Conservation (phyloP, 2,329 filamentous ascomycete genomes). For the Neofusicoccum laricinum region DNA sequence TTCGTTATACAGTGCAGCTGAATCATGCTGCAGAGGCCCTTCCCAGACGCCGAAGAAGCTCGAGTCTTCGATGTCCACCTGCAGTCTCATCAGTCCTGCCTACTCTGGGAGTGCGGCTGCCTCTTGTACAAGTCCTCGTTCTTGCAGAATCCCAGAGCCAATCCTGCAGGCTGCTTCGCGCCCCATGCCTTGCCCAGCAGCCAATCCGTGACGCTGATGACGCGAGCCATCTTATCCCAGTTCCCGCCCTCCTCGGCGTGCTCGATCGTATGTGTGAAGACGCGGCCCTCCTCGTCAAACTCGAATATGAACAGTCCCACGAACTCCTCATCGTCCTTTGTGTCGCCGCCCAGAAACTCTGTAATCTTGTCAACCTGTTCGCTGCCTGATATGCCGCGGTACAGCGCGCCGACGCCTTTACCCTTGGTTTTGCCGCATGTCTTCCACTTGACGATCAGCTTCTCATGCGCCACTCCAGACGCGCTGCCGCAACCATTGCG, state of each 20-base stretch:
- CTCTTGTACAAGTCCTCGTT: slow-evolving; percentile 26
- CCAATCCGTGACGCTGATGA: slow-evolving; percentile 94
- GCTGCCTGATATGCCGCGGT: slow-evolving; percentile 38
- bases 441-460: slow-evolving; percentile 88
- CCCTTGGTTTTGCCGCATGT: slow-evolving; percentile 58
- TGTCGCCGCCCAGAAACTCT: slow-evolving; percentile 54
- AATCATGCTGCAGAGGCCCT: neutral
- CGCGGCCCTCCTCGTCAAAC: slow-evolving; percentile 82
- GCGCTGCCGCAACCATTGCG: slow-evolving; percentile 47
- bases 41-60: neutral
- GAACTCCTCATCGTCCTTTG: slow-evolving; percentile 63
- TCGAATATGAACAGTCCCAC: slow-evolving; percentile 92
- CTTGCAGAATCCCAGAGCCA: slow-evolving; percentile 17
- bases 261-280: slow-evolving; percentile 89
- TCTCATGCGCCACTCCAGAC: slow-evolving; percentile 58
- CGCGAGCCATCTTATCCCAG: slow-evolving; percentile 79
- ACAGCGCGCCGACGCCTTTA: slow-evolving; percentile 42
- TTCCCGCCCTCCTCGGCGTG: slow-evolving; percentile 80
- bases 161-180: slow-evolving; percentile 29
- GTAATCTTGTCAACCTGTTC: slow-evolving; percentile 55
- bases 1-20: neutral
- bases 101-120: slow-evolving; percentile 20
- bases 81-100: slow-evolving; percentile 16
- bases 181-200: slow-evolving; percentile 74
- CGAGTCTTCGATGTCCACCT: neutral